phyloP scores from a whole-genome alignment of 495 filamentous ascomycete species.

The Aspergillus asperescens region DNA sequence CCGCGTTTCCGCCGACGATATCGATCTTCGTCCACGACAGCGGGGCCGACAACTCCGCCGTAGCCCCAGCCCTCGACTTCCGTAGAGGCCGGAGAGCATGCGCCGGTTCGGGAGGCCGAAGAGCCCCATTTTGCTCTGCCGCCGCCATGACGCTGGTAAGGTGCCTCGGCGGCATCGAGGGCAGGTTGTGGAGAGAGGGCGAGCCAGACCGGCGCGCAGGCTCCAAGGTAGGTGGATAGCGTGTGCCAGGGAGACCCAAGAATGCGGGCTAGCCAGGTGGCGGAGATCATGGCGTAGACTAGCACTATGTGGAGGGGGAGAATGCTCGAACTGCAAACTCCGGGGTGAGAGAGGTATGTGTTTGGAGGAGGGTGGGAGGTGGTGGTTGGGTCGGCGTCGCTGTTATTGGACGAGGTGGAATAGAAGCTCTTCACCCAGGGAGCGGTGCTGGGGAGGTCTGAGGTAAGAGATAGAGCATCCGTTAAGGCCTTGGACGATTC shows the following conservation, averaged over 20 bases:
- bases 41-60: slow-evolving; percentile 58
- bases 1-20: slow-evolving; percentile 50
- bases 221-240: slow-evolving; percentile 68
- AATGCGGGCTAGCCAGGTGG: slow-evolving; percentile 69
- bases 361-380: slow-evolving; percentile 39
- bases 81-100: slow-evolving; percentile 57
- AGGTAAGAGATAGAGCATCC: slow-evolving; percentile 74
- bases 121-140: slow-evolving; percentile 83
- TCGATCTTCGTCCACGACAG: slow-evolving; percentile 42
- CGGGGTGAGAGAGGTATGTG: slow-evolving; percentile 79
- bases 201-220: slow-evolving; percentile 70
- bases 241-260: slow-evolving; percentile 86
- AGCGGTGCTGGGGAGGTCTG: slow-evolving; percentile 56
- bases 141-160: slow-evolving; percentile 37
- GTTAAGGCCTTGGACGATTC: slow-evolving; percentile 81
- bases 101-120: slow-evolving; percentile 52
- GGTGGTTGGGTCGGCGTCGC: background rate
- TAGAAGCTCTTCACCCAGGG: slow-evolving; percentile 52
- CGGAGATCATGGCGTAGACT: slow-evolving; percentile 54
- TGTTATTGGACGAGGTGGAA: slow-evolving; percentile 21
- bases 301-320: slow-evolving; percentile 64
- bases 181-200: slow-evolving; percentile 61
- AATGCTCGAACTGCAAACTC: slow-evolving; percentile 76
- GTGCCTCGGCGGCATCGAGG: slow-evolving; percentile 56
- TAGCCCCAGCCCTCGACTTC: slow-evolving; percentile 84